phyloP scores from a whole-genome alignment of 2,329 filamentous ascomycete species.

The Colletotrichum musae region DNA sequence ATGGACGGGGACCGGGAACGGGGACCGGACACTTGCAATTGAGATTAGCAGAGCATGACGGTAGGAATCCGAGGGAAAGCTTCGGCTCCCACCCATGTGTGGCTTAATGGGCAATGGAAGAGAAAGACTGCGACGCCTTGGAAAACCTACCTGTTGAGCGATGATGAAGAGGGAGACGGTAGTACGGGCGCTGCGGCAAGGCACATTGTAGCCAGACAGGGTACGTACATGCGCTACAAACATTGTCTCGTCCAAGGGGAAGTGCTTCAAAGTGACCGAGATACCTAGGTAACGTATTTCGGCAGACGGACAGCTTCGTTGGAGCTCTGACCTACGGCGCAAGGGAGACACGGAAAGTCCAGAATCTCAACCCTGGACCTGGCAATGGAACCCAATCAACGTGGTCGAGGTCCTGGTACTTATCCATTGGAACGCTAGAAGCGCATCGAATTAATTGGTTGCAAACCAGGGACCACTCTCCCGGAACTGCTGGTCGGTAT shows the following conservation, averaged over 20 bases:
- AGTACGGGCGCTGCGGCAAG: background rate
- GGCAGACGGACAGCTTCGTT: background rate
- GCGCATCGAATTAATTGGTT: constrained; percentile 9
- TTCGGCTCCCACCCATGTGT: background rate
- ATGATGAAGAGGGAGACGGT: constrained; percentile 10
- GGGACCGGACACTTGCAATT: background rate
- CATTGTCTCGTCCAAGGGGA: constrained; percentile 13
- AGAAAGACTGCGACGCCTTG: constrained; percentile 14
- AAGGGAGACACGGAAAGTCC: background rate
- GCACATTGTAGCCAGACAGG: too few relatives aligned
- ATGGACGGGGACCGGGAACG: background rate
- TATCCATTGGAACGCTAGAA: background rate
- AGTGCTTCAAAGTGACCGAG: background rate
- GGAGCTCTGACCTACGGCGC: background rate
- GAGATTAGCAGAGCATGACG: background rate
- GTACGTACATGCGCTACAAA: constrained; percentile 1
- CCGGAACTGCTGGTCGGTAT: background rate
- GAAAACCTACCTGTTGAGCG: constrained; percentile 2
- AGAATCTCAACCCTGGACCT: background rate
- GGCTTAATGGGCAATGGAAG: constrained; percentile 8
- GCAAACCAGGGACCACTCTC: background rate
- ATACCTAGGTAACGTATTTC: too few relatives aligned
- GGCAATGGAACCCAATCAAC: constrained; percentile 6
- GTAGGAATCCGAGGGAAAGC: background rate
- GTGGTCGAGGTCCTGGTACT: background rate